Base-by-base conservation (phyloP, 306 rosid genomes). In the Elaeagnus macrophylla region DNA sequence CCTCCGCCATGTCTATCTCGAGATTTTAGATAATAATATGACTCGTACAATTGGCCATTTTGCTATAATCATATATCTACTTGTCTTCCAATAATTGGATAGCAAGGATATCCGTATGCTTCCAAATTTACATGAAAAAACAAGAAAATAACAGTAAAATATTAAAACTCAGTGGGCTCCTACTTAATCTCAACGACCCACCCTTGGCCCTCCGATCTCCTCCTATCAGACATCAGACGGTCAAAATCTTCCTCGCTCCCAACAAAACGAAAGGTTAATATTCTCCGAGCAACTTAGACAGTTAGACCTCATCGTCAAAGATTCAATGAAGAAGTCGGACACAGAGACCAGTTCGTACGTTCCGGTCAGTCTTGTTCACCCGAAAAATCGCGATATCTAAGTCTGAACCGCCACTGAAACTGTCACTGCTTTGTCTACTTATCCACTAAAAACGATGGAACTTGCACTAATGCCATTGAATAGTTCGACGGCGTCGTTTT, bases 401-500 rank as follows among this genome's bases (percentile, higher is more conserved):
- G 61, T 38, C 36, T 37, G 15, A 63, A 39, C 68, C 50, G 25
- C 13, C 7, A 15, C 38, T 42, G 40, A 10, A 11, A 18, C 37
- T 39, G 16, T 47, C 39, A 17, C 12, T 8, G 32, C 32, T 25
- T 25, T 25, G 32, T 9, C 32, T 20, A 12, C 18, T 12, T 5
- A 1, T n/a, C 38, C 2, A 0, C 18, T 5, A 8, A 15, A 20
- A 0, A 11, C 0, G 32, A 75, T 61, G 78, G 78, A 75, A 68
- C 73, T 67, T 42, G 64, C 75, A 9, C 37, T 64, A 35, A 46
- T 79, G 13, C 68, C 81, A 12, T 51, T 80, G 18, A 60, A 60
- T 6, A 49, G 76, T 72, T 66, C 89, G 9, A 19, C 83, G 19
- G 64, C 83, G 42, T 70, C 77, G 39, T 76, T 75, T 66, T 69